A percentile compares a stretch with the other conserved stretches of the same genome.
These are phyloP conservation scores for Talaromyces funiculosus DNA, from an alignment of 2,329 filamentous ascomycete species.

Conservation along the genomic window DNA sequence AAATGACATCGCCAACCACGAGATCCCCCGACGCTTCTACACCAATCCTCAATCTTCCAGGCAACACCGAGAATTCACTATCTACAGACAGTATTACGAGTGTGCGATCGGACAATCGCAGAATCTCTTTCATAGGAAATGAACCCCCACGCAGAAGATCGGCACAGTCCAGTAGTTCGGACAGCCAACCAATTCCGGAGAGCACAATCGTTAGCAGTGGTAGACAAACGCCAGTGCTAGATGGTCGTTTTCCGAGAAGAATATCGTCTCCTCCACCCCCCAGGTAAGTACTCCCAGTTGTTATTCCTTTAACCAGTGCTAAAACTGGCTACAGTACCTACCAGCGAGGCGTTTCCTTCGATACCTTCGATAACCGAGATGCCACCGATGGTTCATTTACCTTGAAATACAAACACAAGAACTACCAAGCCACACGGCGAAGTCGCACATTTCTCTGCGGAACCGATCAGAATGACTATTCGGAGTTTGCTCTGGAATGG, in stretches of 20 bases:
- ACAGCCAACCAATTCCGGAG: conserved; percentile 23
- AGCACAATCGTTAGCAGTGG: conserved; percentile 21
- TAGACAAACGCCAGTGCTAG: conserved; percentile 20
- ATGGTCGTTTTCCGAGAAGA: conserved; percentile 21
- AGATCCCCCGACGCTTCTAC: neutral
- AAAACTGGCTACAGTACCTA: conserved; percentile 48
- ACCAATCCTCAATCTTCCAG: conserved; percentile 11
- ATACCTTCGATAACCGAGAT: conserved; percentile 64
- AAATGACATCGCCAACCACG: conserved; percentile 8
- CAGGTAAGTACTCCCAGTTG: conserved; percentile 26
- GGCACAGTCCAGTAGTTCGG: conserved; percentile 33
- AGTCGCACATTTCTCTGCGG: conserved; percentile 88
- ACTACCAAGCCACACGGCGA: conserved; percentile 72
- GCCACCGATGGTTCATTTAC: conserved; percentile 71
- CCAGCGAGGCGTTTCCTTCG: conserved; percentile 64
- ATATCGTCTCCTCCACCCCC: conserved; percentile 37
- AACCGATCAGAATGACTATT: conserved; percentile 85
- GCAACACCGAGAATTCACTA: conserved; percentile 3
- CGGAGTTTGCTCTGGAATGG: conserved; percentile 88
- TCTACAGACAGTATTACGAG: conserved; percentile 13
- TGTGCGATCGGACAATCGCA: conserved; percentile 4
- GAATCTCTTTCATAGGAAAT: conserved; percentile 21
- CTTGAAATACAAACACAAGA: conserved; percentile 76
- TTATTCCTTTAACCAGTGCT: neutral
- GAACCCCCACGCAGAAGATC: conserved; percentile 28